These are phyloP conservation scores for Maudiozyma humilis DNA, from an alignment of 1,139 yeast genomes.

Conservation along the genomic window DNA sequence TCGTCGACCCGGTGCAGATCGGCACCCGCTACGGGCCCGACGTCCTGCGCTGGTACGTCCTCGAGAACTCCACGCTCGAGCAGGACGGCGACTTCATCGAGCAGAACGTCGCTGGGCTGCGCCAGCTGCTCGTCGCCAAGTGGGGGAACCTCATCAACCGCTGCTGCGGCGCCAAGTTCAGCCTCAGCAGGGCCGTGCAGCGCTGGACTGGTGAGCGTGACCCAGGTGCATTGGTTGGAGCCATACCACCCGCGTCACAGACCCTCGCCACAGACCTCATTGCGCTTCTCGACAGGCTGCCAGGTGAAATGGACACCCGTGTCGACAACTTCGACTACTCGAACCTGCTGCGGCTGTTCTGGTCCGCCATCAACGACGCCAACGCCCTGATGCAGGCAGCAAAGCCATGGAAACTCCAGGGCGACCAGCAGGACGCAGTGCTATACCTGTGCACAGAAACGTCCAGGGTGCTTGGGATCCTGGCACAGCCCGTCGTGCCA, in stretches of 20 bases:
- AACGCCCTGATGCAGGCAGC: slow-evolving; percentile 54
- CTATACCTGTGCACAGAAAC: slow-evolving; percentile 65
- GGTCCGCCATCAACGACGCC: slow-evolving; percentile 52
- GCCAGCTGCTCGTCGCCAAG: slow-evolving; percentile 69
- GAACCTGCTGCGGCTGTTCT: slow-evolving; percentile 53
- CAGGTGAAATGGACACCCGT: slow-evolving; percentile 36
- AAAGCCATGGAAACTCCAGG: slow-evolving; percentile 50
- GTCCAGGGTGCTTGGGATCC: slow-evolving; percentile 56
- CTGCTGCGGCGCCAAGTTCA: slow-evolving; percentile 63
- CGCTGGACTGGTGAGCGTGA: slow-evolving; percentile 5
- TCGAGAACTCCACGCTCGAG: slow-evolving; percentile 66
- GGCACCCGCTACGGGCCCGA: slow-evolving; percentile 61
- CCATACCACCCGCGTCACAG: neutral
- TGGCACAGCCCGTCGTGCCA: slow-evolving; percentile 70
- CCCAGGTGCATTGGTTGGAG: neutral
- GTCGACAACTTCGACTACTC: slow-evolving; percentile 48
- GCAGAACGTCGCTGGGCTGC: slow-evolving; percentile 44
- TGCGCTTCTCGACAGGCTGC: neutral
- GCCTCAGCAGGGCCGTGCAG: slow-evolving; percentile 40
- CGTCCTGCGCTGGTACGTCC: slow-evolving; percentile 63
- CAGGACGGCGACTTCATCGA: slow-evolving; percentile 75
- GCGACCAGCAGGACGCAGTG: slow-evolving; percentile 40
- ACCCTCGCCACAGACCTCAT: neutral
- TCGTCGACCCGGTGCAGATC: slow-evolving; percentile 78
- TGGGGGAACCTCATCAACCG: slow-evolving; percentile 74